Percentiles rank a stretch among this genome's conserved stretches.
Evolutionary conservation across 345 rosid species (phyloP).

Genomic region (Aquilaria yunnanensis): DNA sequence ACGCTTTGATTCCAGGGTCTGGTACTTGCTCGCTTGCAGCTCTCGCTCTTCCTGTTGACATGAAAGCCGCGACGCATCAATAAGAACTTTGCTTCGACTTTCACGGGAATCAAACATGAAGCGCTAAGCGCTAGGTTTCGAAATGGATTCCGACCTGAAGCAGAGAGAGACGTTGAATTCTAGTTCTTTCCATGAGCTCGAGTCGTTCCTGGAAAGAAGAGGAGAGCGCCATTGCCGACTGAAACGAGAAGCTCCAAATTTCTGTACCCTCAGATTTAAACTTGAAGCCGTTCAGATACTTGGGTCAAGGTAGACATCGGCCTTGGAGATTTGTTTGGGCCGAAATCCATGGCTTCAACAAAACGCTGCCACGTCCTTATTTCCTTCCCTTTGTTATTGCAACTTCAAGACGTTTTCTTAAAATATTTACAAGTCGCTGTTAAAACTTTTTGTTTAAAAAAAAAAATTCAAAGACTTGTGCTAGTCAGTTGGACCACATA

Average conservation of each 20-base stretch:
- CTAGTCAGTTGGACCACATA: too few relatives aligned
- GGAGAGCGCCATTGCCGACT: slow-evolving; percentile 51
- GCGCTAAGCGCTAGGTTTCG: neutral
- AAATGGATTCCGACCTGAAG: slow-evolving; percentile 39
- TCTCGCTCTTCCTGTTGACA: slow-evolving; percentile 59
- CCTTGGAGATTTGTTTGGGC: too few relatives aligned
- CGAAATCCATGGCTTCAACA: too few relatives aligned
- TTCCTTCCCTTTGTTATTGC: too few relatives aligned
- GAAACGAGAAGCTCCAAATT: slow-evolving; percentile 13
- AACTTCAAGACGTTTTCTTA: too few relatives aligned
- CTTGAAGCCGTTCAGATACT: too few relatives aligned
- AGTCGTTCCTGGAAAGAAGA: slow-evolving; percentile 62
- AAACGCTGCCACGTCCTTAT: too few relatives aligned
- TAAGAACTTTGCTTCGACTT: neutral
- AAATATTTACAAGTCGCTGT: too few relatives aligned
- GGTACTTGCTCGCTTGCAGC: slow-evolving; percentile 40
- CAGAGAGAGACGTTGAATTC: slow-evolving; percentile 52
- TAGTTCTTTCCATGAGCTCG: slow-evolving; percentile 55
- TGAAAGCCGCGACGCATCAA: neutral
- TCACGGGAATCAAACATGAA: slow-evolving; percentile 12
- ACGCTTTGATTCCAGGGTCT: slow-evolving; percentile 39
- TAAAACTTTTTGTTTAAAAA: too few relatives aligned
- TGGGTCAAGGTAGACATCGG: neutral
- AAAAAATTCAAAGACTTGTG: too few relatives aligned
- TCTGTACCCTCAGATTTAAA: too few relatives aligned